These are phyloP conservation scores for Cucurbitaria berberidis DNA, from an alignment of 2,329 filamentous ascomycete genomes.

Conservation along the genomic window DNA sequence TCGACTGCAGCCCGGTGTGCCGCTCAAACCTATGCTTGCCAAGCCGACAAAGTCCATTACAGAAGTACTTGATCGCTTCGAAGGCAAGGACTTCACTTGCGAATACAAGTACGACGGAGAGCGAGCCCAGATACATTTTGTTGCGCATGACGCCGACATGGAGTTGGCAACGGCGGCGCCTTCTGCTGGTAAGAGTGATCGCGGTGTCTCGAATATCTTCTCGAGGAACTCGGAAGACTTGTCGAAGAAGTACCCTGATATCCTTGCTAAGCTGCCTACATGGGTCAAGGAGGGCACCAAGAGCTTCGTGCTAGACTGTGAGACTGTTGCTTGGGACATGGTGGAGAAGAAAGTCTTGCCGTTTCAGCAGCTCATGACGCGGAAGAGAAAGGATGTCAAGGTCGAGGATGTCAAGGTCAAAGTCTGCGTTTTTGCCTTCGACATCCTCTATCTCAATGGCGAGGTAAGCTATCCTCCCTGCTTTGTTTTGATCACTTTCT, in stretches of 20 bases:
- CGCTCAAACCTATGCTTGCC: conserved; percentile 96
- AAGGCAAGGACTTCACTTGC: conserved; percentile 93
- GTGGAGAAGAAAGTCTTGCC: conserved; percentile 92
- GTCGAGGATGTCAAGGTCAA: conserved; percentile 94
- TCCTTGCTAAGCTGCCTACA: conserved; percentile 81
- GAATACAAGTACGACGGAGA: conserved; percentile 99
- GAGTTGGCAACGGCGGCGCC: conserved; percentile 66
- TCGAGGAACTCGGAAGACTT: conserved; percentile 96
- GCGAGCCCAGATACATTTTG: conserved; percentile 97
- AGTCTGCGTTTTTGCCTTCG: conserved; percentile 96
- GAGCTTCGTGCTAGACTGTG: conserved; percentile 97
- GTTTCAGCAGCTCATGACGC: conserved; percentile 97
- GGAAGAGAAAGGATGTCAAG: conserved; percentile 97
- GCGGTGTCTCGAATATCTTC: conserved; percentile 89
- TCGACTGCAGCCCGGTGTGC: conserved; percentile 91
- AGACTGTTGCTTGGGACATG: conserved; percentile 97
- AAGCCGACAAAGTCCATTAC: conserved; percentile 98
- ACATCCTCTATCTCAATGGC: conserved; percentile 91
- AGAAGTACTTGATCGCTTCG: conserved; percentile 95
- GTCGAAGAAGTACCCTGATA: conserved; percentile 97
- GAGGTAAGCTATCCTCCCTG: conserved; percentile 58
- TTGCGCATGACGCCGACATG: conserved; percentile 77
- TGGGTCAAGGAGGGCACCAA: conserved; percentile 92
- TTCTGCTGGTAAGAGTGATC: conserved; percentile 69
- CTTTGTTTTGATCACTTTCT: conserved; percentile 12